Percentiles rank a stretch among this genome's conserved stretches.
Conservation (phyloP, 805 yeast genomes). For the Danielia oregonensis region DNA sequence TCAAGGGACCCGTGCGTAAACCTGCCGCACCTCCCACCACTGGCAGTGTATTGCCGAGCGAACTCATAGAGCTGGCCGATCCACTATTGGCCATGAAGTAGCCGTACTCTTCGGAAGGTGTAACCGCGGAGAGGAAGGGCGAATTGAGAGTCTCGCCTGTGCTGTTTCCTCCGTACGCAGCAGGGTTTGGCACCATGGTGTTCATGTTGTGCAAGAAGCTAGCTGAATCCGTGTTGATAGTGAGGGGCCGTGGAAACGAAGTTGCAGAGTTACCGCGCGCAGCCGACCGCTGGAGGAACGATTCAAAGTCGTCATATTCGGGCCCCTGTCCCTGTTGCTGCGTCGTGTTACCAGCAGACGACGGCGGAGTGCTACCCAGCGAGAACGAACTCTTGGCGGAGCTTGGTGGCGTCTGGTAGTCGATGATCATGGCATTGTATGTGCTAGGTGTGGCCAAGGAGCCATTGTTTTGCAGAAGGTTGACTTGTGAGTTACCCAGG, state of each 20-base stretch:
- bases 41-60: conserved; percentile 9
- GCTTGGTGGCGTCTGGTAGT: conserved; percentile 38
- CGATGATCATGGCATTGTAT: conserved; percentile 38
- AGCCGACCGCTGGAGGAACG: conserved; percentile 9
- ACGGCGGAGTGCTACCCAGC: conserved; percentile 15
- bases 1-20: conserved; percentile 8
- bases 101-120: conserved; percentile 34
- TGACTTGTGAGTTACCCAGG: conserved; percentile 19
- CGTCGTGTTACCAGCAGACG: conserved; percentile 3
- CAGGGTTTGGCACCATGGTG: background rate
- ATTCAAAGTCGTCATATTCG: conserved; percentile 32
- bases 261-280: conserved; percentile 18
- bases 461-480: conserved; percentile 3
- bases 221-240: conserved; percentile 36
- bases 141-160: conserved; percentile 28
- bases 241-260: conserved; percentile 31
- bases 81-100: conserved; percentile 17
- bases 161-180: conserved; percentile 15
- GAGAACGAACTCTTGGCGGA: conserved; percentile 31
- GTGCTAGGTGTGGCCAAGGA: conserved; percentile 12
- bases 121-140: conserved; percentile 39
- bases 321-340: conserved; percentile 7
- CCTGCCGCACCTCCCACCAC: conserved; percentile 7
- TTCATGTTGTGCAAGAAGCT: conserved; percentile 7
- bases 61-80: conserved; percentile 10